Evolutionary conservation across 2,329 filamentous ascomycete genomes (phyloP), one percentile per base, ranked within the genome.

Genomic region (Cryphonectria carpinicola): DNA sequence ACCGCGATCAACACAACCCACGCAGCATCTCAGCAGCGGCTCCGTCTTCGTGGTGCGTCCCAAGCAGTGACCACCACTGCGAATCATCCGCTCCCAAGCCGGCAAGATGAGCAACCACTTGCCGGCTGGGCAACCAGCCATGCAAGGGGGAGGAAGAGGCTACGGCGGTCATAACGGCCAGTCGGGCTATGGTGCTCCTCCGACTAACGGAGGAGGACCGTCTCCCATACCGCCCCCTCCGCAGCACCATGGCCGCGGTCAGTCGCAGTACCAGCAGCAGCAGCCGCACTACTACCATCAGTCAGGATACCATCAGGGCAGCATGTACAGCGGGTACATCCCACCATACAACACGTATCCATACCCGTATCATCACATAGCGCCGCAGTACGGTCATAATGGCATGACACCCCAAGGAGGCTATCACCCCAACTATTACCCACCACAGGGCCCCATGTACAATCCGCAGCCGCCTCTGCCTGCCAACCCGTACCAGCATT

Each of bases 31-130:
- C 43, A 41, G 65, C 68, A 70, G 63, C 54, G 69, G 66, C 69
- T 66, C 56, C 37, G 39, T 70, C 46, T 41, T n/a, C 32, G 67
- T 63, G 65, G 64, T 37, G 41, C 41, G 63, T 49, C 41, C 67
- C 43, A 49, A 67, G 71, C 73, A 74, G 79, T 77, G 77, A 78
- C 75, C 75, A 76, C 76, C 76, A 76, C 76, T 76, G 75, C 76
- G 74, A 73, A 72, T 71, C 72, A 72, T 73, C 73, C 72, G 77
- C 76, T 80, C 87, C 87, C 86, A 88, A 83, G 87, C 88, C 89
- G 89, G 88, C 88, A 93, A 87, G 90, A 93, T 93, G 91, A 92
- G 90, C 84, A 85, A 85, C 83, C 87, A 85, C 91, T 89, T 92
- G 89, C 89, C 90, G 89, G 89, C 89, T 88, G 91, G 91, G 87